phyloP scores from a whole-genome alignment of 306 rosid genomes.

The apple (Malus domestica) region ASM211411v1 NC_041790.1:23884001-23884500 shows the following conservation, averaged over 20 bases:
- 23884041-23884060: conserved; percentile 82
- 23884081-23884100: conserved; percentile 82
- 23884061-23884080: conserved; percentile 84
- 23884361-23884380: conserved; percentile 23
- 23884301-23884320: conserved; percentile 63
- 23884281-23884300: conserved; percentile 53
- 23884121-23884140: conserved; percentile 78
- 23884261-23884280: conserved; percentile 46
- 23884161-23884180: conserved; percentile 61
- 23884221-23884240: background rate
- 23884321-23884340: background rate
- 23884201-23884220: conserved; percentile 15
- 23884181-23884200: conserved; percentile 54
- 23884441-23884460: conserved; percentile 66
- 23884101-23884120: conserved; percentile 89
- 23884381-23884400: conserved; percentile 77
- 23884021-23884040: conserved; percentile 38
- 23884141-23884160: conserved; percentile 83
- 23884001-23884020: background rate
- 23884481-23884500: conserved; percentile 73
- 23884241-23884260: background rate
- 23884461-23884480: conserved; percentile 51
- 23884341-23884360: background rate
- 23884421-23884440: conserved; percentile 71
- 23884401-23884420: conserved; percentile 78